Evolutionary conservation across 352 stramenopile species (phyloP).

Genomic region (Phytophthora sojae): DNA sequence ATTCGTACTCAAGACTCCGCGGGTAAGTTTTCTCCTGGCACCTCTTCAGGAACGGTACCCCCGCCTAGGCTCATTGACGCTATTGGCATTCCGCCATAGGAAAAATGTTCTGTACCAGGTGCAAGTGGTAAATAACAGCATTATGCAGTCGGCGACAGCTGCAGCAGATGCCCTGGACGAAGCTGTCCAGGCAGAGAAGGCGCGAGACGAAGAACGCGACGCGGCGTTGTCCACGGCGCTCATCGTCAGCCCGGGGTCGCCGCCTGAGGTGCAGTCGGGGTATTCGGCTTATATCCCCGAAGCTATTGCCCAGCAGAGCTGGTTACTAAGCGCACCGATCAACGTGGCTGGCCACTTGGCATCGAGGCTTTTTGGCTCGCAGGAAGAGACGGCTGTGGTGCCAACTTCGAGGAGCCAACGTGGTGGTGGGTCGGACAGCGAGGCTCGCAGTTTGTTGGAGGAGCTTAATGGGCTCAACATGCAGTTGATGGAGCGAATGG

Average conservation of each 20-base stretch:
- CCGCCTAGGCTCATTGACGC: neutral
- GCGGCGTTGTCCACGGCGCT: conserved; percentile 45
- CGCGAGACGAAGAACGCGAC: conserved; percentile 47
- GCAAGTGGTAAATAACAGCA: conserved; percentile 68
- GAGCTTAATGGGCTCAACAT: conserved; percentile 89
- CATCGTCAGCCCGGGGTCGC: conserved; percentile 41
- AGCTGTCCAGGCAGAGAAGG: conserved; percentile 59
- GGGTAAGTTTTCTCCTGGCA: conserved; percentile 41
- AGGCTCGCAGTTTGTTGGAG: conserved; percentile 81
- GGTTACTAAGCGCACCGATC: conserved; percentile 73
- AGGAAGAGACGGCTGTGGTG: conserved; percentile 39
- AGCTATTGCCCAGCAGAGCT: conserved; percentile 62
- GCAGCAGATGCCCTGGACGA: conserved; percentile 81
- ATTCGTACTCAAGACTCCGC: conserved; percentile 81
- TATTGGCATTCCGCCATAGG: conserved; percentile 28
- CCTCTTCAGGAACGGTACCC: neutral
- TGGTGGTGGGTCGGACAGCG: conserved; percentile 31
- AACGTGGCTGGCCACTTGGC: conserved; percentile 66
- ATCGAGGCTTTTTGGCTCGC: conserved; percentile 76
- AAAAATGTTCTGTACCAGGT: conserved; percentile 85
- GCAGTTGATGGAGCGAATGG: conserved; percentile 82
- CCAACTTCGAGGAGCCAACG: conserved; percentile 23
- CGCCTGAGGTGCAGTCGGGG: conserved; percentile 16
- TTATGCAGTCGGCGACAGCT: conserved; percentile 76
- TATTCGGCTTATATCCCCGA: conserved; percentile 57